Base-by-base conservation (phyloP, 2,329 filamentous ascomycete species). In the Pezicula neosporulosa region DNA sequence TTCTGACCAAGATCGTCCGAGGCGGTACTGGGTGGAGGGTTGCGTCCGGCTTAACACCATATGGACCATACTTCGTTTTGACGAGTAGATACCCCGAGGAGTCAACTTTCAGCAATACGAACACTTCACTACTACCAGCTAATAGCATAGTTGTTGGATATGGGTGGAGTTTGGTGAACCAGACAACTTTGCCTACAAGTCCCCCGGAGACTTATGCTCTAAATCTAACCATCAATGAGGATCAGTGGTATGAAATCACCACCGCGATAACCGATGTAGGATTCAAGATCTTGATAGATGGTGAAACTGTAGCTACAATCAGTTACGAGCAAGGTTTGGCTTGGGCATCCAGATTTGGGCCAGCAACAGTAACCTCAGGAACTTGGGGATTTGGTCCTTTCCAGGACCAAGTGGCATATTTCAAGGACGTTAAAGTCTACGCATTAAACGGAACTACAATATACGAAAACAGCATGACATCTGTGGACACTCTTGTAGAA, bases 381-480 rank as follows among this genome's bases (percentile, higher is more conserved):
- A 63, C 65, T 1, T 74, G 68, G 52, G 71, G 70, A 0, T 72
- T 75, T 44, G 72, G 73, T 1, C 66, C 66, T 0, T 74, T 63
- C 55, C 65, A 72, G 47, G 71, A 74, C 44, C 70, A 74, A 16
- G 56, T 56, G 2, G 65, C 67, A 2, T 68, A 68, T 44, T 56
- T 71, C 50, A 67, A 61, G 30, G 66, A 74, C 54, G 67, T 72
- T 6, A 27, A 35, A 3, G 64, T 67, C 5, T 48, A 49, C 15
- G 56, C 63, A 0, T 35, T 35, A 3, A 71, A 69, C 42, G 64
- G 65, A 1, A 64, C 63, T 1, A 27, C 52, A 1, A 43, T 72
- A 3, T 72, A 72, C 53, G 49, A 55, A 3, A 70, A 69, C 28
- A 21, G 59, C 2, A 50, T 70, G 37, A 66, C 58, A 1, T 48